A percentile compares a stretch with the other conserved stretches of the same genome.
These are phyloP conservation scores for Candida sonorensis DNA, from an alignment of 805 yeast species.

Conservation along the genomic window DNA sequence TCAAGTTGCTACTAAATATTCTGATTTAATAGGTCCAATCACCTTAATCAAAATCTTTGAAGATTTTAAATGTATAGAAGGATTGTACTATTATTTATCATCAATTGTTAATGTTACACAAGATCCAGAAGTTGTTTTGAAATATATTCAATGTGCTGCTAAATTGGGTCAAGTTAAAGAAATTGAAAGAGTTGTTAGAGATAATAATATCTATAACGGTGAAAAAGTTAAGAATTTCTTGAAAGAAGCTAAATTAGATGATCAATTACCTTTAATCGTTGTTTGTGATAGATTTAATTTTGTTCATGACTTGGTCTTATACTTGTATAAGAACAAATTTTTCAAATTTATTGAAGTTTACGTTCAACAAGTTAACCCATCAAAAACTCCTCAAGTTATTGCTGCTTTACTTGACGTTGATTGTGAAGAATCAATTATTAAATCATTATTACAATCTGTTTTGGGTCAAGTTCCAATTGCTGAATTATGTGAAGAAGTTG, in stretches of 20 bases:
- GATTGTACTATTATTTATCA: constrained; percentile 88
- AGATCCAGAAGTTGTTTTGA: constrained; percentile 91
- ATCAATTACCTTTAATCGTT: constrained; percentile 92
- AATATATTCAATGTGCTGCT: constrained; percentile 93
- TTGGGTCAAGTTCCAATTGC: constrained; percentile 91
- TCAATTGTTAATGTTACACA: constrained; percentile 90
- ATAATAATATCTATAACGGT: constrained; percentile 89
- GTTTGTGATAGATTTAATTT: constrained; percentile 90
- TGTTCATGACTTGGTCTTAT: constrained; percentile 89
- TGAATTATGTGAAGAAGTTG: constrained; percentile 88
- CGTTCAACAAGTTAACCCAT: constrained; percentile 95
- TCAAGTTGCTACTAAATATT: constrained; percentile 94
- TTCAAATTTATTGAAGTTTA: constrained; percentile 96
- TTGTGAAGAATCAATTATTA: constrained; percentile 86
- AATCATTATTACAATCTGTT: constrained; percentile 73
- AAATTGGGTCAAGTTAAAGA: constrained; percentile 85
- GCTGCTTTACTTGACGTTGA: constrained; percentile 97
- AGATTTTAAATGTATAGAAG: constrained; percentile 87
- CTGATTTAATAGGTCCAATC: constrained; percentile 85
- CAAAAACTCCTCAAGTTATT: constrained; percentile 92
- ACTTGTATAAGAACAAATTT: constrained; percentile 90
- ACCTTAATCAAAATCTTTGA: constrained; percentile 86
- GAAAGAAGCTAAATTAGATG: constrained; percentile 89
- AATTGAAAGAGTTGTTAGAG: constrained; percentile 92
- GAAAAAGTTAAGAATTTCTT: constrained; percentile 96